Base-by-base conservation (phyloP, 805 yeast genomes). In the Wickerhamiella kurtzmanii region DNA sequence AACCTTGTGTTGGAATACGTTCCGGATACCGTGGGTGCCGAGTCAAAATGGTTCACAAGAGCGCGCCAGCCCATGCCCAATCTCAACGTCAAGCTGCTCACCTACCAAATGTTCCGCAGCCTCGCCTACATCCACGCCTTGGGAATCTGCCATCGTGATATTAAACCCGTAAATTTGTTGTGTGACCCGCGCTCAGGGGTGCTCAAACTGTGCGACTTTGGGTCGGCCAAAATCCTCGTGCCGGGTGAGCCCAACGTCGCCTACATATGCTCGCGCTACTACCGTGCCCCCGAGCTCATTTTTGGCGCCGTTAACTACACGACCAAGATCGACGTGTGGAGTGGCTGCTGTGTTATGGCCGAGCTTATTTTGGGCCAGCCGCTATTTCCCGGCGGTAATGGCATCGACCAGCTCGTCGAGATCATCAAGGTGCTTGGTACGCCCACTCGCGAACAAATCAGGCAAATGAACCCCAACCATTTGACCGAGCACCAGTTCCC, bases 291-390 rank as follows among this genome's bases (percentile, higher is more conserved):
- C 0, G 98, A 92, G 66, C 76, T 92, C 56, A 92, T 92, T 50
- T 92, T 92, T 69, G 98, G 97, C 17, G 95, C 97, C 13, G 82
- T 95, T 22, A 85, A 88, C 65, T 92, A 92, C 65, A 86, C 97
- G 5, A 87, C 96, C 25, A 88, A 89, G 64, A 92, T 92, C 54
- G 98, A 92, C 63, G 77, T 92, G 43, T 92, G 98, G 98, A 84
- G 95, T 13, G 86, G 94, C 13, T 96, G 95, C 18, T 92, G 98
- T 69, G 98, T 92, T 19, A 87, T 92, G 85, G 97, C 97, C 3
- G 98, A 92, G 67, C 70, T 92, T 58, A 77, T 88, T 53, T 73
- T 92, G 48, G 97, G 98, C 16, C 96, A 87, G 63, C 98, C 98
- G 13, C 70, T 92, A 54, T 92, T 92, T 68, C 98, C 98, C 11